Evolutionary conservation across 805 yeast genomes (phyloP).

Genomic region (Metschnikowia amazonensis): DNA sequence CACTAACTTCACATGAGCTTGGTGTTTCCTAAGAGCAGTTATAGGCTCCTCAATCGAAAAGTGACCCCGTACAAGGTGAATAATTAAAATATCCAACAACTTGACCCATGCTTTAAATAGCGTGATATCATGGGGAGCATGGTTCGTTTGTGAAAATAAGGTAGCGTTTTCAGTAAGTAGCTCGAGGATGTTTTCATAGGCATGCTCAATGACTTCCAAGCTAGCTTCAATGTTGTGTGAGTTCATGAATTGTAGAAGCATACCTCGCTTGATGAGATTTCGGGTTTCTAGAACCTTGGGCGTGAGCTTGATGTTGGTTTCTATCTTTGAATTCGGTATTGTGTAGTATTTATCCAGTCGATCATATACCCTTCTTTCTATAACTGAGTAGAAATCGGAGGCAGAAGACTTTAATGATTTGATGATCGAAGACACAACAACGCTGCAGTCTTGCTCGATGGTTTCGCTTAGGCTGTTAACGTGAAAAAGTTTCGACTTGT

Average conservation of each 20-base stretch:
- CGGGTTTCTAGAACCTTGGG: slow-evolving; percentile 39
- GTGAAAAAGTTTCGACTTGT: slow-evolving; percentile 29
- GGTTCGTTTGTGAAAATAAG: slow-evolving; percentile 5
- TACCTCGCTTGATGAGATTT: slow-evolving; percentile 34
- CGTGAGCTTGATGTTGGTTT: slow-evolving; percentile 28
- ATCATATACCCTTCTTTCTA: slow-evolving; percentile 32
- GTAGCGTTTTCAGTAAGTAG: slow-evolving; percentile 19
- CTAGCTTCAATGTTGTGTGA: slow-evolving; percentile 33
- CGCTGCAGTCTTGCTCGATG: slow-evolving; percentile 28
- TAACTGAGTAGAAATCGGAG: slow-evolving; percentile 30
- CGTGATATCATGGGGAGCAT: slow-evolving; percentile 28
- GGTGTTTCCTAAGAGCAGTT: slow-evolving; percentile 59
- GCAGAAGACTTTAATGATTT: slow-evolving; percentile 28
- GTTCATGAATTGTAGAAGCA: slow-evolving; percentile 30
- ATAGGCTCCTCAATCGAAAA: slow-evolving; percentile 57
- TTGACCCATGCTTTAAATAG: slow-evolving; percentile 36
- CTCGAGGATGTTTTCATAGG: slow-evolving; percentile 31
- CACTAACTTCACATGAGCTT: slow-evolving; percentile 54
- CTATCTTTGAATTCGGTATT: slow-evolving; percentile 25
- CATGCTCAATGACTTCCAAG: slow-evolving; percentile 28
- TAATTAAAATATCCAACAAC: slow-evolving; percentile 56
- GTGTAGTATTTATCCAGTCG: slow-evolving; percentile 36
- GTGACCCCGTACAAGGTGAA: slow-evolving; percentile 60
- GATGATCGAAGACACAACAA: slow-evolving; percentile 29
- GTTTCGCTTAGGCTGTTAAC: slow-evolving; percentile 5